Evolutionary conservation across 306 rosid species (phyloP).

Genomic region (Biancaea sappan): DNA sequence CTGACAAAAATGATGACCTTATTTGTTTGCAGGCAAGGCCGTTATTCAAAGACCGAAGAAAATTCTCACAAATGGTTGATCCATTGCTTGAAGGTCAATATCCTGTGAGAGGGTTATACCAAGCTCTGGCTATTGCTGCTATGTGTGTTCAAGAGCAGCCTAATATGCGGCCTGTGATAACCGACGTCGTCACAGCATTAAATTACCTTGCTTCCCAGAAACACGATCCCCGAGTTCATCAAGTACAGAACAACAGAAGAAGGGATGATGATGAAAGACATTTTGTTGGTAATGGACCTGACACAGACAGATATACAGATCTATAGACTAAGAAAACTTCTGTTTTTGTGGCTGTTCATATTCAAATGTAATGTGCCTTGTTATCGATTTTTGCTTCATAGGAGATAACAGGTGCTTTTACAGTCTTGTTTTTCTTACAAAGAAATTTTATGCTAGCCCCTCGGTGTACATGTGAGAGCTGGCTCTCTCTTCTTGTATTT

Average conservation of each 20-base stretch:
- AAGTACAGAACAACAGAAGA: constrained; percentile 35
- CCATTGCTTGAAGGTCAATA: constrained; percentile 78
- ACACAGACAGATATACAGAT: constrained; percentile 44
- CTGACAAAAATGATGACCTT: constrained; percentile 1
- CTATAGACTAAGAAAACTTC: constrained; percentile 20
- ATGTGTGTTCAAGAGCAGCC: constrained; percentile 83
- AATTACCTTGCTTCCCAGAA: constrained; percentile 80
- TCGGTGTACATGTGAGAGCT: constrained; percentile 36
- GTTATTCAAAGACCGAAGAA: constrained; percentile 65
- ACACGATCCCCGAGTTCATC: constrained; percentile 54
- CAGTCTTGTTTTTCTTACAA: neutral
- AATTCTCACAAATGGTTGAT: constrained; percentile 74
- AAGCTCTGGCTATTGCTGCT: constrained; percentile 74
- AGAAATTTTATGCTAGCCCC: constrained; percentile 17
- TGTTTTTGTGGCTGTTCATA: constrained; percentile 39
- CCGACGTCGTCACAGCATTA: constrained; percentile 76
- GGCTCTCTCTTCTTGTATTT: constrained; percentile 5
- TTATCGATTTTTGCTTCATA: constrained; percentile 69
- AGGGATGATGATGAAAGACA: constrained; percentile 38
- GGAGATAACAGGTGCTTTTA: constrained; percentile 56
- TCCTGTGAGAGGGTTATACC: constrained; percentile 71
- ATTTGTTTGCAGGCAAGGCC: constrained; percentile 75
- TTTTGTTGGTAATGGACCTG: constrained; percentile 18
- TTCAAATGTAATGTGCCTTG: constrained; percentile 49
- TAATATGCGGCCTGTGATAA: constrained; percentile 67